These are phyloP conservation scores for Nepenthes alata DNA, from an alignment of 179 eudicot genomes.

Conservation along the genomic window DNA sequence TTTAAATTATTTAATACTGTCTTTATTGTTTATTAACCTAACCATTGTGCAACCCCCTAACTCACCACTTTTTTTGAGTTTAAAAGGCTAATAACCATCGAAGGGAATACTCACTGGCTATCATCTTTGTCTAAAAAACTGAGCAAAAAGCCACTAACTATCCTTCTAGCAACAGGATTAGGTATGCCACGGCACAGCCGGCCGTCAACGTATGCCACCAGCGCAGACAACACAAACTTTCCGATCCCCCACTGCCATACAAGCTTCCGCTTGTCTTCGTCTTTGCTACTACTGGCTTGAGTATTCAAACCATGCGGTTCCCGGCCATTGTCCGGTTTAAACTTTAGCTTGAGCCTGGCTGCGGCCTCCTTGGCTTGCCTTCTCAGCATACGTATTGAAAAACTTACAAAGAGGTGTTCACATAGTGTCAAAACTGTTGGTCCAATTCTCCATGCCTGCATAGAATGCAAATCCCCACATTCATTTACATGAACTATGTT, in stretches of 20 bases:
- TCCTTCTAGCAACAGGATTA: slow-evolving; percentile 81
- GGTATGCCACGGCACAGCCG: slow-evolving; percentile 82
- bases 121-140: slow-evolving; percentile 74
- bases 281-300: slow-evolving; percentile 6
- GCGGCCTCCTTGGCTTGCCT: slow-evolving; percentile 42
- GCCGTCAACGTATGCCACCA: slow-evolving; percentile 86
- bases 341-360: slow-evolving; percentile 29
- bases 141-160: slow-evolving; percentile 83
- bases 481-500: too few relatives aligned
- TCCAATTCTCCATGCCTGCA: slow-evolving; percentile 86
- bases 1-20: too few relatives aligned
- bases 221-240: slow-evolving; percentile 65
- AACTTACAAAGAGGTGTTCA: slow-evolving; percentile 94
- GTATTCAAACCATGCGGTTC: slow-evolving; percentile 13
- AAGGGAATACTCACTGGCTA: background rate
- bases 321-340: slow-evolving; percentile 16
- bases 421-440: slow-evolving; percentile 79
- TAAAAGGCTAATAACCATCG: too few relatives aligned
- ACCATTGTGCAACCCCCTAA: too few relatives aligned
- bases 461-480: background rate
- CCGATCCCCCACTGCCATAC: slow-evolving; percentile 78
- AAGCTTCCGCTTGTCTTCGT: slow-evolving; percentile 24
- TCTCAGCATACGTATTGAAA: slow-evolving; percentile 67
- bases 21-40: too few relatives aligned
- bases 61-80: too few relatives aligned